These are phyloP conservation scores for Melampsora americana DNA, from an alignment of 1,284 basidiomycete genomes.

Conservation along the genomic window DNA sequence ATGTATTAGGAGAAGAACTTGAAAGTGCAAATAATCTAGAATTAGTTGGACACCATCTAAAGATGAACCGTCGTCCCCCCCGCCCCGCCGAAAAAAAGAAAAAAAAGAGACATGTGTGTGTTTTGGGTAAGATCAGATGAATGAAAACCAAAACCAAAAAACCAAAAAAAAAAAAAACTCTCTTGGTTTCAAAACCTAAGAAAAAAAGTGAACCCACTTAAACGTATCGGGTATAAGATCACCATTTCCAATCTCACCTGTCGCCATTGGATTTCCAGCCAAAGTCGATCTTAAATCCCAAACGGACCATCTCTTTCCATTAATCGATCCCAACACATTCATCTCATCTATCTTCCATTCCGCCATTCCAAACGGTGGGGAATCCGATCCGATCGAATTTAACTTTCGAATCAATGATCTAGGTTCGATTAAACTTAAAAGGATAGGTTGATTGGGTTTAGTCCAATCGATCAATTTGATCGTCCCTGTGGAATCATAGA, in stretches of 20 bases:
- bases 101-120: not conserved
- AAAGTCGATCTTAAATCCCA: conserved; percentile 33
- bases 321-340: conserved; percentile 36
- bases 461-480: conserved; percentile 42
- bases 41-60: conserved; percentile 40
- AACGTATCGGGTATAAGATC: conserved; percentile 28
- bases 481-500: conserved; percentile 34
- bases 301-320: conserved; percentile 29
- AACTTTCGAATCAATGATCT: conserved; percentile 29
- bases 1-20: conserved; percentile 33
- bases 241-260: conserved; percentile 15
- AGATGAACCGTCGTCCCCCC: too few species aligned
- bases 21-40: conserved; percentile 35
- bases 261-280: conserved; percentile 27
- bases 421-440: conserved; percentile 36
- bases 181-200: not conserved
- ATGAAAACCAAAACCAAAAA: too few species aligned
- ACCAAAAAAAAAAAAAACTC: not conserved
- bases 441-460: conserved; percentile 31
- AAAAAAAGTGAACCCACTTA: conserved; percentile 8
- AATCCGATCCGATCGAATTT: not conserved
- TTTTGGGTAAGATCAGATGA: too few species aligned
- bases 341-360: conserved; percentile 39
- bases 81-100: too few species aligned
- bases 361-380: conserved; percentile 24